Percentiles rank a stretch among this genome's conserved stretches.
phyloP scores from a whole-genome alignment of 2,329 filamentous ascomycete genomes.

The Periconia sp. region DNA sequence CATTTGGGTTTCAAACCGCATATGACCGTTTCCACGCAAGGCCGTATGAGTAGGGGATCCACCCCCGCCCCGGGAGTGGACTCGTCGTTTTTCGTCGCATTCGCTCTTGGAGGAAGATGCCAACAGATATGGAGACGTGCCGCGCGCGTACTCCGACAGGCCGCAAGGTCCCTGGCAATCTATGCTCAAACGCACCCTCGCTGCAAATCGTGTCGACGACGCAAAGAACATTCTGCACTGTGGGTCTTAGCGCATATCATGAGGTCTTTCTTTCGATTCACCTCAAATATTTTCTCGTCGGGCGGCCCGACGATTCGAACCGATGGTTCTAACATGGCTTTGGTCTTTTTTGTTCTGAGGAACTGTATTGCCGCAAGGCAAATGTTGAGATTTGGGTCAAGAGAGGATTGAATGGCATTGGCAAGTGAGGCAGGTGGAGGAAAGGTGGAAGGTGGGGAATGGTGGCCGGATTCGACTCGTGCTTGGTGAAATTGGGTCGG shows the following conservation, averaged over 20 bases:
- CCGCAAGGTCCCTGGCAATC: constrained; percentile 33
- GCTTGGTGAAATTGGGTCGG: constrained; percentile 21
- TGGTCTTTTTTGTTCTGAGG: too few relatives aligned
- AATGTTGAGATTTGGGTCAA: too few relatives aligned
- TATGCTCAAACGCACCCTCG: constrained; percentile 25
- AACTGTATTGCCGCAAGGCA: too few relatives aligned
- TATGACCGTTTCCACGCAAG: constrained; percentile 9
- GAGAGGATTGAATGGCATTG: too few relatives aligned
- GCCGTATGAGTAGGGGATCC: constrained; percentile 27
- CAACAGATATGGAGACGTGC: constrained; percentile 29
- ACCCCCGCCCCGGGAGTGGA: constrained; percentile 20
- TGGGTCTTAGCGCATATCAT: too few relatives aligned
- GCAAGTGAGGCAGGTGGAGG: too few relatives aligned
- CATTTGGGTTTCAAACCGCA: not conserved
- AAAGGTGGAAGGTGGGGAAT: not conserved
- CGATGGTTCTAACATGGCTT: too few relatives aligned
- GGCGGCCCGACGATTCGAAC: too few relatives aligned
- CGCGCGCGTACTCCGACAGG: constrained; percentile 25
- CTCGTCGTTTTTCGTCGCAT: constrained; percentile 23
- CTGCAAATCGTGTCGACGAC: too few relatives aligned
- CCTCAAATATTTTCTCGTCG: too few relatives aligned
- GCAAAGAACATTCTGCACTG: too few relatives aligned
- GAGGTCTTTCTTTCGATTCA: too few relatives aligned
- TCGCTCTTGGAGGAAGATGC: constrained; percentile 32
- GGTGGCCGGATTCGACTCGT: constrained; percentile 10